These are phyloP conservation scores for Ciborinia camelliae DNA, from an alignment of 2,329 filamentous ascomycete species.

Conservation along the genomic window DNA sequence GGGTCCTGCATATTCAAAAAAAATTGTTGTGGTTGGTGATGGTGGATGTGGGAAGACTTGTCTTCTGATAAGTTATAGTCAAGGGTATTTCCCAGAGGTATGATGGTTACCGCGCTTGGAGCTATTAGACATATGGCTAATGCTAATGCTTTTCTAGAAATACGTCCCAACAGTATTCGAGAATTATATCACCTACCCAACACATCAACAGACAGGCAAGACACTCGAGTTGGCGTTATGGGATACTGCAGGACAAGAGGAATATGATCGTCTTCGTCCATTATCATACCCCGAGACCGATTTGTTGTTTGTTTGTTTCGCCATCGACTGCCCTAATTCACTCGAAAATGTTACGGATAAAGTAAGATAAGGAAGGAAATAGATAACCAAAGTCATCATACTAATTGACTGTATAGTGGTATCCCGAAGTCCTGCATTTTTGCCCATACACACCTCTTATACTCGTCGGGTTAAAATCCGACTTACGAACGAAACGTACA, in stretches of 20 bases:
- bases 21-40: slow-evolving; percentile 97
- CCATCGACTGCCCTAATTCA: slow-evolving; percentile 97
- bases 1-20: slow-evolving; percentile 92
- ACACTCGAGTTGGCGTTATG: slow-evolving; percentile 94
- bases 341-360: slow-evolving; percentile 99
- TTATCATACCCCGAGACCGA: slow-evolving; percentile 98
- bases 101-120: slow-evolving; percentile 28
- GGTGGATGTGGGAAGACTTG: slow-evolving; percentile 99
- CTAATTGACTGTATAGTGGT: slow-evolving; percentile 66
- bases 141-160: slow-evolving; percentile 61
- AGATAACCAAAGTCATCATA: slow-evolving; percentile 1
- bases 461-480: slow-evolving; percentile 93
- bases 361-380: slow-evolving; percentile 51
- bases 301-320: slow-evolving; percentile 97
- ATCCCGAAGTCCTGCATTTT: slow-evolving; percentile 97
- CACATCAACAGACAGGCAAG: slow-evolving; percentile 83
- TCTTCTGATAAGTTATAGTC: slow-evolving; percentile 95
- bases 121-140: neutral
- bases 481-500: slow-evolving; percentile 89
- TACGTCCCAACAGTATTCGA: slow-evolving; percentile 99
- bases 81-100: slow-evolving; percentile 98
- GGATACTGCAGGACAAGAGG: slow-evolving; percentile 98
- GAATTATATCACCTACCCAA: slow-evolving; percentile 98
- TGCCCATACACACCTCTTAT: slow-evolving; percentile 96
- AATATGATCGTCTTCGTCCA: slow-evolving; percentile 93